phyloP scores from a whole-genome alignment of 495 filamentous ascomycete genomes.

The Aspergillus hancockii region DNA sequence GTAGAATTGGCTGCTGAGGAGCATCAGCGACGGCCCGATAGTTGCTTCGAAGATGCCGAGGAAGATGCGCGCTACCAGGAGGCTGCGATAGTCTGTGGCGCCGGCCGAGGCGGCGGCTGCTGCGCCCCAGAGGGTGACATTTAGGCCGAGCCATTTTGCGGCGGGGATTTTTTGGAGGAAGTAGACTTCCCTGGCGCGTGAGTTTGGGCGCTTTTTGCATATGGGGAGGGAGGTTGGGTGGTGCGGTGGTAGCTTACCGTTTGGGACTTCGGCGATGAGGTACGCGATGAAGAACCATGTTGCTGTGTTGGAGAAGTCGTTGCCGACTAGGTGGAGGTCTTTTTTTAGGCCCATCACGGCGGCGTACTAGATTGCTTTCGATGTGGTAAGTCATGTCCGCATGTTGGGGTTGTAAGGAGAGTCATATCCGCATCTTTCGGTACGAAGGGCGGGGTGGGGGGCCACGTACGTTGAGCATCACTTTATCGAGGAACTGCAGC shows the following conservation, averaged over 20 bases:
- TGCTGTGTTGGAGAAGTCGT: slow-evolving; percentile 57
- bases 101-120: slow-evolving; percentile 28
- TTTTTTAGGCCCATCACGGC: slow-evolving; percentile 53
- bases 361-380: background rate
- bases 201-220: no score
- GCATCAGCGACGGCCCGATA: slow-evolving; percentile 58
- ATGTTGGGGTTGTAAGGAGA: slow-evolving; percentile 11
- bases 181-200: no score
- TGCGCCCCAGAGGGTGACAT: slow-evolving; percentile 52
- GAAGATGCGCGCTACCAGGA: slow-evolving; percentile 51
- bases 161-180: slow-evolving; percentile 48
- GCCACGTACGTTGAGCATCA: slow-evolving; percentile 56
- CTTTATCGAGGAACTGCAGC: slow-evolving; percentile 69
- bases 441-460: background rate
- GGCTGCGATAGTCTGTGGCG: slow-evolving; percentile 17
- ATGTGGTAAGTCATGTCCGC: no score
- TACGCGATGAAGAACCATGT: slow-evolving; percentile 60
- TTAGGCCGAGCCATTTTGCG: slow-evolving; percentile 54
- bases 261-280: slow-evolving; percentile 53
- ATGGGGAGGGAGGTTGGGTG: slow-evolving; percentile 25
- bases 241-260: slow-evolving; percentile 37
- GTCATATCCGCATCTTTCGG: background rate
- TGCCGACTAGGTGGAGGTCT: slow-evolving; percentile 49
- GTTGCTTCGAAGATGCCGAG: slow-evolving; percentile 68
- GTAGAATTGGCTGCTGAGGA: slow-evolving; percentile 56